phyloP scores from a whole-genome alignment of 2,329 filamentous ascomycete genomes.

The Cytospora piceae region DNA sequence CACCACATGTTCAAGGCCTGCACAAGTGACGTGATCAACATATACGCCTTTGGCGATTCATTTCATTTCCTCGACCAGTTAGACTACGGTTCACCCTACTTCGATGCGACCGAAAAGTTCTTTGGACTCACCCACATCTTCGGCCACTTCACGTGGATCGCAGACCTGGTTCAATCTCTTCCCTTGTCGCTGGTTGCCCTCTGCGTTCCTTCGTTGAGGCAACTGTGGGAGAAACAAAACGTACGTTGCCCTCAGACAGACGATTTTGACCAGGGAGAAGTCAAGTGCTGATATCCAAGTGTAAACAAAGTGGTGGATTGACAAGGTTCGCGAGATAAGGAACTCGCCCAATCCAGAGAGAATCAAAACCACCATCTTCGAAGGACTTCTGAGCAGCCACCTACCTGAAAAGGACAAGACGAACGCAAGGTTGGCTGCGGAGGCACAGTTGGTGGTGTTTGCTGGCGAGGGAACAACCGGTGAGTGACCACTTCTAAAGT shows the following conservation, averaged over 20 bases:
- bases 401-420: conserved; percentile 33
- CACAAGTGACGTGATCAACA: conserved; percentile 34
- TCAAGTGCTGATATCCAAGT: no score
- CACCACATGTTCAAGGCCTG: conserved; percentile 33
- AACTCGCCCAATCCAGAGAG: conserved; percentile 33
- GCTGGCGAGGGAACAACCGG: conserved; percentile 29
- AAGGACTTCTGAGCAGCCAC: conserved; percentile 32
- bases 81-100: conserved; percentile 26
- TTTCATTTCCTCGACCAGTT: conserved; percentile 30
- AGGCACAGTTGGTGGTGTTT: conserved; percentile 36
- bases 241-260: conserved; percentile 15
- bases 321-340: conserved; percentile 31
- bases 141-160: conserved; percentile 24
- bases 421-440: conserved; percentile 34
- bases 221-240: neutral
- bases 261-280: no score
- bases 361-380: conserved; percentile 35
- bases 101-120: conserved; percentile 27
- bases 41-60: conserved; percentile 23
- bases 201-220: neutral
- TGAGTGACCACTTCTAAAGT: neutral
- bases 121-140: conserved; percentile 30
- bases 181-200: conserved; percentile 19
- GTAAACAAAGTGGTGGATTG: conserved; percentile 27
- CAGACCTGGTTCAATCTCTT: conserved; percentile 30